Evolutionary conservation across 2,329 filamentous ascomycete genomes (phyloP).

Genomic region (Davidsoniella australis): DNA sequence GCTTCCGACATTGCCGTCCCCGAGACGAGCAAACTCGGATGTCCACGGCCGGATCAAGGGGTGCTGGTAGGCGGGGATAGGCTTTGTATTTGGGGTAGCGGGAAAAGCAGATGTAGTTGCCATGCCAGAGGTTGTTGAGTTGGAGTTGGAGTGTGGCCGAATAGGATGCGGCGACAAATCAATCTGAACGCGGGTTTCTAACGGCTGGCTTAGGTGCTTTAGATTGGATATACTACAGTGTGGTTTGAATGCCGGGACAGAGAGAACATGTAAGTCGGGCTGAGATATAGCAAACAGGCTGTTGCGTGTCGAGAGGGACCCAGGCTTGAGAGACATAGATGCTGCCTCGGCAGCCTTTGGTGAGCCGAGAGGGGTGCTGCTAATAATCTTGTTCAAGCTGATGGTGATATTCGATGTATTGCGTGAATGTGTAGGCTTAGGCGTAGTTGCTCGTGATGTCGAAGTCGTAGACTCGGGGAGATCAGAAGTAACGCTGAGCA

Average conservation of each 20-base stretch:
- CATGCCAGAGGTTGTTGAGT: too few relatives aligned
- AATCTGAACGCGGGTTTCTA: neutral
- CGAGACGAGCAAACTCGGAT: neutral
- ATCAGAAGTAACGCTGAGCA: neutral
- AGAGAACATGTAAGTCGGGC: constrained; percentile 3
- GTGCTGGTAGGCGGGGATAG: constrained; percentile 3
- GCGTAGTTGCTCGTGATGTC: too few relatives aligned
- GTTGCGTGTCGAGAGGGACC: neutral
- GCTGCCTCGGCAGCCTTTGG: neutral
- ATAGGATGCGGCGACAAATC: neutral
- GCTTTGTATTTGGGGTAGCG: neutral
- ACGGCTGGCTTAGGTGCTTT: constrained; percentile 9
- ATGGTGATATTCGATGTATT: too few relatives aligned
- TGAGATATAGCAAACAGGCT: constrained; percentile 2
- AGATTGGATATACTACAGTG: constrained; percentile 1
- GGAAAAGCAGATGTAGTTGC: too few relatives aligned
- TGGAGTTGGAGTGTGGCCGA: constrained; percentile 4
- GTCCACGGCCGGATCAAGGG: constrained; percentile 2
- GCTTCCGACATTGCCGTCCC: neutral
- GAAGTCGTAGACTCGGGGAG: neutral
- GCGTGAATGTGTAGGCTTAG: too few relatives aligned
- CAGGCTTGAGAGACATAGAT: neutral
- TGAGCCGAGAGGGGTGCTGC: neutral
- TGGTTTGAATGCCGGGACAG: constrained; percentile 3
- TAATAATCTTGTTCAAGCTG: neutral